Evolutionary conservation across 805 yeast species (phyloP).

Genomic region (Candida khao-thaluensis): DNA sequence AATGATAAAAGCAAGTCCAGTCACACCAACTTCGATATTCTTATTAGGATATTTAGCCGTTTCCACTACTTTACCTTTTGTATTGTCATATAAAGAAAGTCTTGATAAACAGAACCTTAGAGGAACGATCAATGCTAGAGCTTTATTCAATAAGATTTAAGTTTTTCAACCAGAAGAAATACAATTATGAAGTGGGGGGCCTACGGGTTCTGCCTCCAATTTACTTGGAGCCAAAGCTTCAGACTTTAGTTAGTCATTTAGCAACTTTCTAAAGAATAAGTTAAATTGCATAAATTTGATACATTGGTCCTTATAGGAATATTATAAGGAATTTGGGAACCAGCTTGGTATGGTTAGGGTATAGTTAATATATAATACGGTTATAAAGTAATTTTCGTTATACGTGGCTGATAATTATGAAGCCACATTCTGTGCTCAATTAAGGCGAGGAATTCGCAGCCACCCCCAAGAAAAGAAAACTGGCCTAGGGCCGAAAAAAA

Average conservation of each 20-base stretch:
- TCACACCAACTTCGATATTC: slow-evolving; percentile 18
- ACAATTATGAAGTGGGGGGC: too few relatives aligned
- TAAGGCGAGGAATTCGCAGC: too few relatives aligned
- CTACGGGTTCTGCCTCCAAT: too few relatives aligned
- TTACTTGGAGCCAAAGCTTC: too few relatives aligned
- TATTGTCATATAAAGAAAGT: slow-evolving; percentile 41
- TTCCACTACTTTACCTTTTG: slow-evolving; percentile 40
- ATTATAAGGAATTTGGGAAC: not conserved
- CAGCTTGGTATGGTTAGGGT: slow-evolving; percentile 1
- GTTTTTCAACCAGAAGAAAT: too few relatives aligned
- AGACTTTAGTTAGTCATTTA: too few relatives aligned
- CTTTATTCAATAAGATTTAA: slow-evolving; percentile 36
- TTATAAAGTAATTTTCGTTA: too few relatives aligned
- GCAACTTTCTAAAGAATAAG: too few relatives aligned
- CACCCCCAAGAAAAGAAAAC: not conserved
- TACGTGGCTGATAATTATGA: too few relatives aligned
- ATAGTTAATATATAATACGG: slow-evolving; percentile 1
- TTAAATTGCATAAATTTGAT: too few relatives aligned
- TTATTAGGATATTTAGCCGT: slow-evolving; percentile 39
- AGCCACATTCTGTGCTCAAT: too few relatives aligned
- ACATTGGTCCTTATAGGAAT: too few relatives aligned
- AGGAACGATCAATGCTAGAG: slow-evolving; percentile 36
- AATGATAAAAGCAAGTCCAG: slow-evolving; percentile 6
- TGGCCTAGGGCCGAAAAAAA: slow-evolving; percentile 14
- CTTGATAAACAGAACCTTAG: slow-evolving; percentile 23